Base-by-base conservation (phyloP, 2,329 filamentous ascomycete genomes). In the Fusarium abutilonis region DNA sequence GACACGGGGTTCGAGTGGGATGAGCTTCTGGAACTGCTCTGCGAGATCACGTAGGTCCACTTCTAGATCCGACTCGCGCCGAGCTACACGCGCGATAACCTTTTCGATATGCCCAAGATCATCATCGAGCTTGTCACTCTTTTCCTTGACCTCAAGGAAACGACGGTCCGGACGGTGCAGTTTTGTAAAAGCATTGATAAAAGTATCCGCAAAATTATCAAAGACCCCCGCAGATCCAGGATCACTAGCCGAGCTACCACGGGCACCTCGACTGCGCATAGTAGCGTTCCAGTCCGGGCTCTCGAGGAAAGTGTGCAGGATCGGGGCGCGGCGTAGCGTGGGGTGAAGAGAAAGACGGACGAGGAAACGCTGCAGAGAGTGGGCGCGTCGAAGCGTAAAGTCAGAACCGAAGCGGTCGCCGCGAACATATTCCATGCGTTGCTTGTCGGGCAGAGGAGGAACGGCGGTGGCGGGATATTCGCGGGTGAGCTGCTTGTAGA, bases 401-500 rank as follows among this genome's bases (percentile, higher is more conserved):
- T 98, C 95, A 45, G 89, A 79, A 9, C 93, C 93, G 77, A 99
- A 99, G 63, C 95, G 90, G 80, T 98, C 94, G 68, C 95, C 95
- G 32, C 93, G 91, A 47, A 98, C 95, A 74, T 98, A 98, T 73
- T 97, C 93, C 91, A 99, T 97, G 78, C 96, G 96, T 82, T 98
- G 94, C 83, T 98, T 99, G 79, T 98, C 95, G 49, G 95, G 95
- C 50, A 99, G 83, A 42, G 95, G 95, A 28, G 95, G 95, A 4
- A 99, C 92, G 43, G 95, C 95, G 76, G 90, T 92, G 79, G 92
- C 91, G 57, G 93, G 92, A 71, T 92, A 98, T 75, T 97, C 93
- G 74, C 88, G 89, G 63, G 84, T 88, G 47, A 99, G 87, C 29
- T 91, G 89, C 78, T 96, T 97, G 80, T 92, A 97, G 62, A 99